Base-by-base conservation (phyloP, 768 basidiomycete genomes). In the Panellus pusillus region DNA sequence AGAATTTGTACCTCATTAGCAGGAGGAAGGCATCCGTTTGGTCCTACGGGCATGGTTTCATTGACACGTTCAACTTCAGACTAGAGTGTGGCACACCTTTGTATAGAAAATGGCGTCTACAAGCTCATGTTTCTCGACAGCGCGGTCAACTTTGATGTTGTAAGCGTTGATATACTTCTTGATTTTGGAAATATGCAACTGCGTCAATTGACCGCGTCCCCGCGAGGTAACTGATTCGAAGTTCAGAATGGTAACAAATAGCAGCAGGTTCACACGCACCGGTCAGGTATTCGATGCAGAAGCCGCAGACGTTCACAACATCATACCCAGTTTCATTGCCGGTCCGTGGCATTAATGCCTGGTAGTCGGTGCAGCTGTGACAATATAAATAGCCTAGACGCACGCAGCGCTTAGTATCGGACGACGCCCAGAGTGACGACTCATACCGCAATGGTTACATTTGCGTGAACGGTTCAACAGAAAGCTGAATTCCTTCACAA, bases 51-150 rank as follows among this genome's bases (percentile, higher is more conserved):
- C 37, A 15, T 17, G 7, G 39, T 19, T 47, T 7, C 37, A n/a
- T 31, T 31, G 4, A 50, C 20, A 37, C 20, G 52, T 28, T 19
- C 9, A 7, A 13, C n/a, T n/a, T n/a, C n/a, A 39, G 37, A 1
- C 1, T 20, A 29, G n/a, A 11, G 35, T 28, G 17, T 28, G n/a
- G 69, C 81, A 49, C 63, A 89, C 89, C 62, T 75, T 75, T 13
- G 74, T 75, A 12, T 62, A 64, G 64, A 89, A 41, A 42, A 88
- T 79, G 37, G 74, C 80, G 46, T 89, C 85, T 36, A 91, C 81
- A 41, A 91, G 70, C 65, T 91, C 89, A 47, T 88, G 84, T 68
- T 91, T 91, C 67, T 92, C 90, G 14, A 90, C 74, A 1, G 83
- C 80, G 44, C 79, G 78, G 51, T 76, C 79, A 15, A 80, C 75